Base-by-base conservation (phyloP, 345 rosid species). In the Aegle marmelos region DNA sequence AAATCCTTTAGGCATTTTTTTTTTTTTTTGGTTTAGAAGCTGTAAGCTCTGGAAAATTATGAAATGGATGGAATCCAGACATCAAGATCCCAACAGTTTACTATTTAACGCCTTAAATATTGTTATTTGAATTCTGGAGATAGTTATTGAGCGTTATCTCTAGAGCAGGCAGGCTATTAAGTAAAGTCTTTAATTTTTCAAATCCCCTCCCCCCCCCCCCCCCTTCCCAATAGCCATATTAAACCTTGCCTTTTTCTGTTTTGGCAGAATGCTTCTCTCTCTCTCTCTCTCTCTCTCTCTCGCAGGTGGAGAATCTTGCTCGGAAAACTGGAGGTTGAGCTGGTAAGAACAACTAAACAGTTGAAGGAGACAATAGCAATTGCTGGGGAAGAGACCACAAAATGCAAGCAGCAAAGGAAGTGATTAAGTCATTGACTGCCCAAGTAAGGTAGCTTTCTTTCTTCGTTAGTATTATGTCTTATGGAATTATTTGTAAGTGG, bases 351-450 rank as follows among this genome's bases (percentile, higher is more conserved):
- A 77, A 85, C 94, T 68, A 94, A 93, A 82, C 94, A 91, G 76
- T 89, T 97, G 79, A 89, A 91, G 79, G 98, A 97, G 86, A 95
- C 97, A 53, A 84, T 91, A 73, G 88, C 92, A 79, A 85, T 92
- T 37, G 94, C 99, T 50, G 93, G 84, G 69, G 98, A 94, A 76
- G 99, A 97, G 88, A 86, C 97, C 33, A 87, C 88, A 63, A 94
- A 92, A 88, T 93, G 98, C 92, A 93, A 83, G 98, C 97, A 66
- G 98, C 98, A 72, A 97, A 97, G 79, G 99, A 97, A 90, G 99
- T 97, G 79, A 94, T 94, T 88, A 97, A 92, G 88, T 93, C 98
- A 2, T 93, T 94, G 62, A 97, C 99, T 69, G 93, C 94, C 80
- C 98, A 94, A 84, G 99, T 94, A 94, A 91, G 89, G 62, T 54